Conservation (phyloP, 768 basidiomycete species). For the Psilocybe azurescens region DNA sequence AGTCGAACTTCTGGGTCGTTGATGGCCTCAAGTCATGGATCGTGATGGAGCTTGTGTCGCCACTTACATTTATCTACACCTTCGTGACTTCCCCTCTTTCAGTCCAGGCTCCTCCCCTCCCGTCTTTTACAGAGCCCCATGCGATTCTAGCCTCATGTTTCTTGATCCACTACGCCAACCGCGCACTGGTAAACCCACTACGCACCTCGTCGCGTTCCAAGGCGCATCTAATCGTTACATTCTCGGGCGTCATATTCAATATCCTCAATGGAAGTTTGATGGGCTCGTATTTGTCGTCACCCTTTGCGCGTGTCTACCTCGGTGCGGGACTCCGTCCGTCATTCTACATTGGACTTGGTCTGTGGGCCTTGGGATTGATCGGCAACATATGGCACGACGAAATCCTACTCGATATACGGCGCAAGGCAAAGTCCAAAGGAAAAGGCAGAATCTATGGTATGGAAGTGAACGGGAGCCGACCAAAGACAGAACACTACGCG, state of each 20-base stretch:
- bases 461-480: not conserved
- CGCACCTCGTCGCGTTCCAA: conserved; percentile 81
- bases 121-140: conserved; percentile 43
- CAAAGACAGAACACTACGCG: conserved; percentile 62
- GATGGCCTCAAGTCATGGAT: conserved; percentile 78
- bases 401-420: conserved; percentile 81
- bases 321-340: conserved; percentile 35
- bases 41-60: conserved; percentile 74
- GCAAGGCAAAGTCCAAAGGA: conserved; percentile 55
- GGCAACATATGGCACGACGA: conserved; percentile 94
- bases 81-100: conserved; percentile 57
- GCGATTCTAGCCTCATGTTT: conserved; percentile 61
- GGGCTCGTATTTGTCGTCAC: conserved; percentile 73
- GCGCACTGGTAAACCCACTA: conserved; percentile 79
- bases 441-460: conserved; percentile 27
- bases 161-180: conserved; percentile 82
- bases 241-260: conserved; percentile 70
- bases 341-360: conserved; percentile 66
- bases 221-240: conserved; percentile 68
- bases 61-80: conserved; percentile 54
- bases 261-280: conserved; percentile 70
- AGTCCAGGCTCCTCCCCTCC: conserved; percentile 31
- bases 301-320: conserved; percentile 51
- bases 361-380: conserved; percentile 75
- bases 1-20: conserved; percentile 51